These are phyloP conservation scores for Skeletonema potamos DNA, from an alignment of 108 stramenopile species.

Conservation along the genomic window DNA sequence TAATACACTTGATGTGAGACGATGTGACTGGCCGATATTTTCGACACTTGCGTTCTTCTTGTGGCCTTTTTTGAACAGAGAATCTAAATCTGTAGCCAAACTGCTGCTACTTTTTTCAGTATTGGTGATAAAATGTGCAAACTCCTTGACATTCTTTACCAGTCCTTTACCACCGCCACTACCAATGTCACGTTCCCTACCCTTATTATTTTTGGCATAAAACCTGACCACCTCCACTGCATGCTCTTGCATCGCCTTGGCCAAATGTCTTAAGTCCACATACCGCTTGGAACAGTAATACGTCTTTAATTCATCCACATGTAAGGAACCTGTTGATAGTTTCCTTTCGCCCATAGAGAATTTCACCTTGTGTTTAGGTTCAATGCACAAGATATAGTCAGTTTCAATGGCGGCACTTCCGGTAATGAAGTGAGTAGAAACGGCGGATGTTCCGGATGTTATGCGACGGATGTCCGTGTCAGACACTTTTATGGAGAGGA, in stretches of 20 bases:
- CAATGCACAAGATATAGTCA: conserved; percentile 20
- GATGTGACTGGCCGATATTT: too few relatives aligned
- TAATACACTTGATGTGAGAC: background rate
- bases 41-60: conserved; percentile 1
- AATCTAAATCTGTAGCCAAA: conserved; percentile 19
- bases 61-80: background rate
- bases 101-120: conserved; percentile 15
- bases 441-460: background rate
- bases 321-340: background rate
- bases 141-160: conserved; percentile 11
- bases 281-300: conserved; percentile 28
- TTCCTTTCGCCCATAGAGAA: background rate
- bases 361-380: background rate
- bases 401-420: conserved; percentile 14
- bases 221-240: conserved; percentile 15
- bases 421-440: too few relatives aligned
- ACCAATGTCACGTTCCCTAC: background rate
- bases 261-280: conserved; percentile 18
- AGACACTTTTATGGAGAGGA: conserved; percentile 17
- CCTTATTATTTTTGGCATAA: conserved; percentile 1
- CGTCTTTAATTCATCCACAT: conserved; percentile 1
- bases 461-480: conserved; percentile 26
- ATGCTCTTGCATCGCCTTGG: conserved; percentile 4
- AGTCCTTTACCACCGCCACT: background rate
- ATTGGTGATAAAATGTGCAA: conserved; percentile 30